Evolutionary conservation across 306 rosid genomes (phyloP).

Genomic region (Castanopsis chinensis): DNA sequence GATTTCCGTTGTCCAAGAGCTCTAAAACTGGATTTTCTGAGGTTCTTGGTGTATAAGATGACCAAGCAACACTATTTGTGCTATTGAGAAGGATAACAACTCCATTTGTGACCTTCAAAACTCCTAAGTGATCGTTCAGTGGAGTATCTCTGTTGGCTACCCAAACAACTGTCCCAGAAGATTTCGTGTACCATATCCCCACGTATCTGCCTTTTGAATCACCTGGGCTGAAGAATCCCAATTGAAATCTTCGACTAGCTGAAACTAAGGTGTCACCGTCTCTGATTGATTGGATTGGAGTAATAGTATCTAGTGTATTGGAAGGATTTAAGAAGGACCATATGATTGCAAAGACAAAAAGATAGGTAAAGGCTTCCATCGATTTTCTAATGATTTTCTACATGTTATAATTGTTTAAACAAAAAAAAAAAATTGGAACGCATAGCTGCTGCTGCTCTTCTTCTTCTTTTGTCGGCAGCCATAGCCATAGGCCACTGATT

Average conservation of each 20-base stretch:
- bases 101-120: conserved; percentile 17
- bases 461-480: too few relatives aligned
- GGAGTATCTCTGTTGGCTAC: conserved; percentile 50
- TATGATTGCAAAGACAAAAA: not conserved
- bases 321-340: conserved; percentile 8
- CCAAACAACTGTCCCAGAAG: conserved; percentile 41
- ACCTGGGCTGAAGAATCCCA: conserved; percentile 61
- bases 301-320: conserved; percentile 31
- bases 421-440: too few relatives aligned
- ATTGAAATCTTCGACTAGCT: conserved; percentile 31
- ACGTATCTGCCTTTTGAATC: conserved; percentile 38
- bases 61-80: conserved; percentile 7
- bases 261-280: conserved; percentile 43
- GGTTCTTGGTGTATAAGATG: not conserved
- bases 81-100: conserved; percentile 34
- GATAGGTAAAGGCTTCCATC: not conserved
- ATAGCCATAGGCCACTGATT: too few relatives aligned
- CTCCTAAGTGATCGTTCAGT: conserved; percentile 31
- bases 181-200: conserved; percentile 58
- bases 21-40: conserved; percentile 14
- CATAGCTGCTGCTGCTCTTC: too few relatives aligned
- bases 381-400: not conserved
- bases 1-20: conserved; percentile 37
- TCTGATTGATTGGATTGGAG: conserved; percentile 22
- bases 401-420: too few relatives aligned